Percentiles rank a stretch among this genome's conserved stretches.
phyloP scores from a whole-genome alignment of 306 rosid species.

The Prunus mume region DNA sequence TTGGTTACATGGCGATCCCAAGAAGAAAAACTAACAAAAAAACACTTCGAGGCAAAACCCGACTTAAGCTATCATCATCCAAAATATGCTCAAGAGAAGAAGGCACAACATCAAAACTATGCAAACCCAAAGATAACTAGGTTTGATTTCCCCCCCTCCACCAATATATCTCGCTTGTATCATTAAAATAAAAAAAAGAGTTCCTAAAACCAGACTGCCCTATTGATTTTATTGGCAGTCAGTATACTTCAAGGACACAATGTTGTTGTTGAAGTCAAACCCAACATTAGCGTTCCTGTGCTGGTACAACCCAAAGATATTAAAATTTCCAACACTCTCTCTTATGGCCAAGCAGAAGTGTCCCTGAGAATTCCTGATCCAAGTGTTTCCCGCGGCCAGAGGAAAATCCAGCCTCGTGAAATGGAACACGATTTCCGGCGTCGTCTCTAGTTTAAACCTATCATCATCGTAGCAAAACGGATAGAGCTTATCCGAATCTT shows the following conservation, averaged over 20 bases:
- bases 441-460: background rate
- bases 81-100: too few species aligned
- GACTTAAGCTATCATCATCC: too few species aligned
- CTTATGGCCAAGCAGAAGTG: background rate
- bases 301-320: background rate
- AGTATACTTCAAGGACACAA: background rate
- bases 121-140: too few species aligned
- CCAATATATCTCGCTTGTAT: too few species aligned
- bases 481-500: background rate
- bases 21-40: too few species aligned
- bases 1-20: too few species aligned
- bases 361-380: background rate
- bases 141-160: too few species aligned
- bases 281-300: background rate
- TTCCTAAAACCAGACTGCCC: background rate
- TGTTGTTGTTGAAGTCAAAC: background rate
- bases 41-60: too few species aligned
- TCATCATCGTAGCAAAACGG: background rate
- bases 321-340: background rate
- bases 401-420: background rate
- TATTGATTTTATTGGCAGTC: background rate
- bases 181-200: too few species aligned
- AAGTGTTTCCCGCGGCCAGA: background rate
- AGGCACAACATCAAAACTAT: too few species aligned
- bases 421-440: background rate